phyloP scores from a whole-genome alignment of 306 rosid species.

The Vicia sativa region DNA sequence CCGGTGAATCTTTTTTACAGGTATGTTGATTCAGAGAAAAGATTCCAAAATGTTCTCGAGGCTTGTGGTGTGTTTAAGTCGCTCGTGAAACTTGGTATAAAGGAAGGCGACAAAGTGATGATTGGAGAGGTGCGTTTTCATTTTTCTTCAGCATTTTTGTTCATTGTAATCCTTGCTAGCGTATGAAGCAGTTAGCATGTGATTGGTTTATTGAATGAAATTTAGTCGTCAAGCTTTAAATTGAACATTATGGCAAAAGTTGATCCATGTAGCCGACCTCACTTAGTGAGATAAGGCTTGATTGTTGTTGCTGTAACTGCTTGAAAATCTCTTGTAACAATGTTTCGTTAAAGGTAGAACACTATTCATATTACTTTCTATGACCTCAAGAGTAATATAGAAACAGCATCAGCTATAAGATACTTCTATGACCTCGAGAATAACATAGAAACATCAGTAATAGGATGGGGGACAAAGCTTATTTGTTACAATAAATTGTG shows the following conservation, averaged over 20 bases:
- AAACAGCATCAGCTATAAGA: no score
- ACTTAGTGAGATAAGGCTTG: no score
- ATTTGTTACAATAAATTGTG: neutral
- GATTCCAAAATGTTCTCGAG: slow-evolving; percentile 93
- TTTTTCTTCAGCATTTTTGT: slow-evolving; percentile 32
- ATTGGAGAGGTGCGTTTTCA: slow-evolving; percentile 69
- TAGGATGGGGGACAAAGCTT: neutral
- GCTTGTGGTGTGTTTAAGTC: slow-evolving; percentile 91
- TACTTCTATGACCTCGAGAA: slow-evolving; percentile 12
- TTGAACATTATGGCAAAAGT: no score
- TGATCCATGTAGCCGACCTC: no score
- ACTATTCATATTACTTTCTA: slow-evolving; percentile 21
- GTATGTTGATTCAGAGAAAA: slow-evolving; percentile 84
- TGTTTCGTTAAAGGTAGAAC: slow-evolving; percentile 26
- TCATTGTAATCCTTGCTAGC: slow-evolving; percentile 25
- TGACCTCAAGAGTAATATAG: no score
- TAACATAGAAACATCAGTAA: slow-evolving; percentile 29
- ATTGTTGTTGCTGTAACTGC: no score
- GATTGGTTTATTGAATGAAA: slow-evolving; percentile 29
- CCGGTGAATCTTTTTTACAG: slow-evolving; percentile 47
- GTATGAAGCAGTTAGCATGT: no score
- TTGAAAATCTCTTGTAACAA: neutral
- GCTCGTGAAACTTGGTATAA: slow-evolving; percentile 76
- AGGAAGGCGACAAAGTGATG: slow-evolving; percentile 86
- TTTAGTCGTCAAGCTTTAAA: slow-evolving; percentile 19